Conservation (phyloP, 1,139 yeast species). For the Meyerozyma smithsonii region DNA sequence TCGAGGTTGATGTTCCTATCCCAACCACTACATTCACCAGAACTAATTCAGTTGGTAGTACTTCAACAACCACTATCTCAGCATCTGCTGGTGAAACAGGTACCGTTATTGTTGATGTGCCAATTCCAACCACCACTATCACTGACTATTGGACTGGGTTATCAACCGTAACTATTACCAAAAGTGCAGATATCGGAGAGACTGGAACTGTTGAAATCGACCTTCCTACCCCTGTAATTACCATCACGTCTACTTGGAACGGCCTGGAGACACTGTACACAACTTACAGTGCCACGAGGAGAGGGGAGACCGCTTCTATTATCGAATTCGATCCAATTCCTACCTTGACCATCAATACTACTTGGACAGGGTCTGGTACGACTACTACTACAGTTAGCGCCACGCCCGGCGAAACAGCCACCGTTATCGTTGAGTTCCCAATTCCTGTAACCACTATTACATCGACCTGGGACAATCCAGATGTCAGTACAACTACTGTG, state of each 20-base stretch:
- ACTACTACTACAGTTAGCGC: slow-evolving; percentile 14
- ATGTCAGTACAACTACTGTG: not conserved
- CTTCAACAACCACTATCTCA: not conserved
- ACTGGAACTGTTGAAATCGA: slow-evolving; percentile 11
- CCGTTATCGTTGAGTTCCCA: slow-evolving; percentile 6
- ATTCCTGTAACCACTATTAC: slow-evolving; percentile 4
- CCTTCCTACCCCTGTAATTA: slow-evolving; percentile 12
- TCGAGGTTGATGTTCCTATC: not conserved
- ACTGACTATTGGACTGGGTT: slow-evolving; percentile 9
- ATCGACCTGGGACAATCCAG: slow-evolving; percentile 1
- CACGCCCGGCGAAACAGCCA: slow-evolving; percentile 9
- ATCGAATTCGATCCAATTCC: slow-evolving; percentile 10
- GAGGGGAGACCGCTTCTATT: slow-evolving; percentile 9
- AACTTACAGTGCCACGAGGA: slow-evolving; percentile 18
- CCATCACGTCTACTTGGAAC: slow-evolving; percentile 15
- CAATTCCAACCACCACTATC: slow-evolving; percentile 12
- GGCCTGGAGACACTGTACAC: slow-evolving; percentile 17
- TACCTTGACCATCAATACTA: slow-evolving; percentile 7
- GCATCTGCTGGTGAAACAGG: slow-evolving; percentile 6
- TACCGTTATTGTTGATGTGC: slow-evolving; percentile 13
- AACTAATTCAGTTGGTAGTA: not conserved
- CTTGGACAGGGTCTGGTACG: not conserved
- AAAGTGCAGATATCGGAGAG: slow-evolving; percentile 8
- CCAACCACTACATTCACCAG: not conserved
- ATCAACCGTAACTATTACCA: slow-evolving; percentile 5